Evolutionary conservation across 1,139 yeast genomes (phyloP).

Genomic region (Diutina pseudorugosa): DNA sequence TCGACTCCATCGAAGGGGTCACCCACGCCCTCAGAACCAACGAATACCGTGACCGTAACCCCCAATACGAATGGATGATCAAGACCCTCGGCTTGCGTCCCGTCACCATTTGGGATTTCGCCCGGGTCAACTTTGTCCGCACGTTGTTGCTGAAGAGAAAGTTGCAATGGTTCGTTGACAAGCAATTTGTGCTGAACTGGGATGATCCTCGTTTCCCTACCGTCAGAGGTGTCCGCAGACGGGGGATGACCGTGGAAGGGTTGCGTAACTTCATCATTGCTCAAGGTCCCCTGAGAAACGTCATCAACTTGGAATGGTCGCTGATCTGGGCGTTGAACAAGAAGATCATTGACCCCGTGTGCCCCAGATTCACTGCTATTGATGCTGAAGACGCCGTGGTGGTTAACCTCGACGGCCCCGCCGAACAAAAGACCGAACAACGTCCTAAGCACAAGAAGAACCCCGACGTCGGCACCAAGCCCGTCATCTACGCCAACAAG

Average conservation of each 20-base stretch:
- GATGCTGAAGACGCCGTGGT: slow-evolving; percentile 47
- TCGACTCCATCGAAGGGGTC: slow-evolving; percentile 89
- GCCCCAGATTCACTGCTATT: slow-evolving; percentile 89
- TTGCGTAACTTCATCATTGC: slow-evolving; percentile 82
- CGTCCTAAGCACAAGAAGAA: slow-evolving; percentile 95
- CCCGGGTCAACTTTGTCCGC: slow-evolving; percentile 90
- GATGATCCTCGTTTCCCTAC: slow-evolving; percentile 99
- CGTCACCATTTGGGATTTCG: slow-evolving; percentile 95
- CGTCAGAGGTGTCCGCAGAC: slow-evolving; percentile 95
- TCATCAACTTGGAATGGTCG: slow-evolving; percentile 93
- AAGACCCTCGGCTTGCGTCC: slow-evolving; percentile 70
- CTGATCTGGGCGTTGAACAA: slow-evolving; percentile 95
- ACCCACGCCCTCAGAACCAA: slow-evolving; percentile 95
- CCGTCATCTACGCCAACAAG: slow-evolving; percentile 53
- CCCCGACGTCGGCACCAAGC: slow-evolving; percentile 79
- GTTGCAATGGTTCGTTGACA: slow-evolving; percentile 96
- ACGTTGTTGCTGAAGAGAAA: slow-evolving; percentile 92
- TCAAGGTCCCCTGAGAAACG: slow-evolving; percentile 96
- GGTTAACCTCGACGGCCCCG: slow-evolving; percentile 66
- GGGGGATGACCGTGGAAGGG: slow-evolving; percentile 99
- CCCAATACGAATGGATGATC: slow-evolving; percentile 95
- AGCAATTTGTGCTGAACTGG: slow-evolving; percentile 79
- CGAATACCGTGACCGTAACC: slow-evolving; percentile 96
- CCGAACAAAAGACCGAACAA: slow-evolving; percentile 46
- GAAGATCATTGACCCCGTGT: slow-evolving; percentile 90